Conservation (phyloP, 345 rosid genomes). For the Rhodamnia rubescens region DNA sequence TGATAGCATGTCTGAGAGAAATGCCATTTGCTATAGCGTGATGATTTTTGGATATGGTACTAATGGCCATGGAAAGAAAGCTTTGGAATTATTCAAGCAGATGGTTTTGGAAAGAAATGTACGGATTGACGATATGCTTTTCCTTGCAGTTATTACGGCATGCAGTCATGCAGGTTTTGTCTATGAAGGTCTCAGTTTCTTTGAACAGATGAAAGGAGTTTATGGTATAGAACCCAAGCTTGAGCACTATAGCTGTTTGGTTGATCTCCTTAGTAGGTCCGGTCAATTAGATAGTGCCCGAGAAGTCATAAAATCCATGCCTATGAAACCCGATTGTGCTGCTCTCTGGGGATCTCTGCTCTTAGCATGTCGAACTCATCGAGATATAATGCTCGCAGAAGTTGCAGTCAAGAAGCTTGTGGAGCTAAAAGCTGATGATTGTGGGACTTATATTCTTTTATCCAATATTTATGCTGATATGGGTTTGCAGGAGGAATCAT, state of each 20-base stretch:
- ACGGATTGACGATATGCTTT: constrained; percentile 13
- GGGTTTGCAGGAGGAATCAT: constrained; percentile 22
- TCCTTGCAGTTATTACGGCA: constrained; percentile 18
- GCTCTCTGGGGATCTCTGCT: constrained; percentile 24
- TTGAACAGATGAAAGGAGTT: constrained; percentile 9
- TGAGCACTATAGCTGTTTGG: constrained; percentile 21
- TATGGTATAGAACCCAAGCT: constrained; percentile 11
- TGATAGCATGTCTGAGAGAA: constrained; percentile 11
- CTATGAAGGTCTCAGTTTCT: constrained; percentile 11
- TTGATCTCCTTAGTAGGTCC: constrained; percentile 16
- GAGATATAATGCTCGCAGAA: constrained; percentile 10
- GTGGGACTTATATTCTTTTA: constrained; percentile 8
- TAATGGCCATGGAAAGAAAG: constrained; percentile 24
- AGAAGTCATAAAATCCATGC: constrained; percentile 8
- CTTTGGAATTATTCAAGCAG: constrained; percentile 13
- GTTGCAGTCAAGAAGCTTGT: constrained; percentile 11
- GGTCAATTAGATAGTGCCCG: constrained; percentile 11
- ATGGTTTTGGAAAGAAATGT: constrained; percentile 17
- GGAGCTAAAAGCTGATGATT: constrained; percentile 17
- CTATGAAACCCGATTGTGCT: constrained; percentile 6
- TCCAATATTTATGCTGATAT: constrained; percentile 17
- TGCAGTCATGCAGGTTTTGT: constrained; percentile 21
- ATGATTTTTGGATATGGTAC: constrained; percentile 29
- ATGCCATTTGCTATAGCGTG: constrained; percentile 17
- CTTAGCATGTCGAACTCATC: constrained; percentile 16